Evolutionary conservation across 495 filamentous ascomycete species (phyloP), one percentile per base, ranked within the genome.

Genomic region (Hypomontagnella submonticulosa): DNA sequence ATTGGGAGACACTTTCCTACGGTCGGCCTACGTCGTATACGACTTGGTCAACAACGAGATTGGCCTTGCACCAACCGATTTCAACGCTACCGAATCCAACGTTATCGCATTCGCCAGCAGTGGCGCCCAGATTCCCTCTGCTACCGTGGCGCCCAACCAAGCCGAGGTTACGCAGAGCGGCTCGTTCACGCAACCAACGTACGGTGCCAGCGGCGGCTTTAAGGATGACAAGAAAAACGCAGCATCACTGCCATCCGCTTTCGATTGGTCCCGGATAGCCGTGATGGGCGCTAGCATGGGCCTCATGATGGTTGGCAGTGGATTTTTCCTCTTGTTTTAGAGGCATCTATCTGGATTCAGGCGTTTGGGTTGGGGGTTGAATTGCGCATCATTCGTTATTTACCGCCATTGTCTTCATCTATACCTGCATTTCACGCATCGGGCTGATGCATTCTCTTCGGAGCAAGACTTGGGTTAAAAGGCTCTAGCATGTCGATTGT

Each of bases 1-100:
- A 16, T 81, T 99, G 18, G 95, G 95, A n/a, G 95, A 99, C 75
- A 97, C 95, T 0, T 98, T 98, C 79, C 79, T 99, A 9, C 87
- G 95, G 59, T 92, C 89, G 34, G 92, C 93, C 0, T 99, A 98
- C 70, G 91, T 97, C 9, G 96, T 98, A 0, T 98, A 96, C 72
- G 95, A 98, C 68, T 80, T 99, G 4, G 82, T 83, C 33, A 97
- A 96, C 76, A 93, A 97, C 76, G 82, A 94, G 73, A 90, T 99
- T 55, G 91, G 83, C 6, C 76, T 99, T 38, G 95, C 92, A 8
- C 87, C 90, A 49, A 96, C 95, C 6, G 85, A 91, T 40, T 97
- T 97, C 81, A 93, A 97, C 70, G 78, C 89, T 10, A 91, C 90
- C 0, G 69, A 75, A 7, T 84, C 73, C 38, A 81, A 86, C 59